Percentiles rank a stretch among this genome's conserved stretches.
These are phyloP conservation scores for Gaertneriomyces sp. DNA, from an alignment of 192 early-diverging fungal species.

Conservation along the genomic window DNA sequence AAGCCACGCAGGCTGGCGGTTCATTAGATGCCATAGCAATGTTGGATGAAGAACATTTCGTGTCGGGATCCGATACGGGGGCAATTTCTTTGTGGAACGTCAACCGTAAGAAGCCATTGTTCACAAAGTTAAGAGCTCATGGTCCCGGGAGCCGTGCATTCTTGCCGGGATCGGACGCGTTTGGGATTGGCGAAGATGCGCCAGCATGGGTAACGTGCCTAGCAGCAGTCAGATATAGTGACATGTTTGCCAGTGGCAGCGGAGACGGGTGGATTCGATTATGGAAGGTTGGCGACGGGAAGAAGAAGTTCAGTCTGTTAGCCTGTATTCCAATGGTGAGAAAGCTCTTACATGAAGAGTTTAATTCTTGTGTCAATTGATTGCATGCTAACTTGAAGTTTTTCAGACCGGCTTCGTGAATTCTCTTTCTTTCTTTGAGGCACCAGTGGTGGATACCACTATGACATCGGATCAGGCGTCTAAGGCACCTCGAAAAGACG, in stretches of 20 bases:
- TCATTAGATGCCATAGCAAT: constrained; percentile 82
- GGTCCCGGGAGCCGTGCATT: constrained; percentile 39
- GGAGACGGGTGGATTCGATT: constrained; percentile 82
- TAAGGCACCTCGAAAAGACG: constrained; percentile 4
- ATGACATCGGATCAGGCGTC: background rate
- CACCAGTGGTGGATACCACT: constrained; percentile 27
- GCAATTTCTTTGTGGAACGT: constrained; percentile 90
- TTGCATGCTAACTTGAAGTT: background rate
- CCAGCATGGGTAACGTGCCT: constrained; percentile 70
- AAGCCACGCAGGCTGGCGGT: constrained; percentile 38
- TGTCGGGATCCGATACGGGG: constrained; percentile 87
- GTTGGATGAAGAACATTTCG: constrained; percentile 90
- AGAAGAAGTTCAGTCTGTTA: constrained; percentile 59
- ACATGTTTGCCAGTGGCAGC: constrained; percentile 85
- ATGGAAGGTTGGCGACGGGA: constrained; percentile 76
- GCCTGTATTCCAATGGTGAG: constrained; percentile 64
- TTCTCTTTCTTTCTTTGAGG: constrained; percentile 50
- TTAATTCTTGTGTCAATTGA: too few species aligned
- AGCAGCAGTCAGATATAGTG: constrained; percentile 76
- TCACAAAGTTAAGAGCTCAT: constrained; percentile 71
- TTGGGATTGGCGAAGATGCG: constrained; percentile 10
- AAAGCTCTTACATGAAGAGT: background rate
- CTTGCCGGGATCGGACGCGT: background rate
- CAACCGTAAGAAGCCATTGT: constrained; percentile 89
- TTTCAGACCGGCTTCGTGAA: constrained; percentile 51